Conservation (phyloP, 441 rosid species). For the Gossypium trilobum region DNA sequence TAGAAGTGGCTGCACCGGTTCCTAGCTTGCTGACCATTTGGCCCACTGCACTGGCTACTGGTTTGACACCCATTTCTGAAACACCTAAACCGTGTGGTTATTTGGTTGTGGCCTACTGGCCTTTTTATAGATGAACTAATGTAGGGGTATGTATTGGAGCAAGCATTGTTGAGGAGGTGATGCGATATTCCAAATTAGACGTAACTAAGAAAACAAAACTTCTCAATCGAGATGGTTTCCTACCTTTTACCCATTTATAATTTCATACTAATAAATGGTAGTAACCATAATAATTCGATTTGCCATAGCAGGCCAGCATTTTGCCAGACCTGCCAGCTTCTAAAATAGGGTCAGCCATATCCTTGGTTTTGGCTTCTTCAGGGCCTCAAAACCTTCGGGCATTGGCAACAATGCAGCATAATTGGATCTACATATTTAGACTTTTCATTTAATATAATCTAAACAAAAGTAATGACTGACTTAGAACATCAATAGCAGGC, state of each 20-base stretch:
- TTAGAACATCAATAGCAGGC: constrained; percentile 5
- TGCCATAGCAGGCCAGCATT: background rate
- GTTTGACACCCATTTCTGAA: background rate
- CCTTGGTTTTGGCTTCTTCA: constrained; percentile 3
- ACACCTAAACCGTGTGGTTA: background rate
- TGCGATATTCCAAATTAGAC: background rate
- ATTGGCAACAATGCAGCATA: background rate
- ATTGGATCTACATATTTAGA: background rate
- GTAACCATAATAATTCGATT: background rate
- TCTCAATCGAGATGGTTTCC: background rate
- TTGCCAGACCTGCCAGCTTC: background rate
- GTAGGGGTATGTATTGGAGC: background rate
- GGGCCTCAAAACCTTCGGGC: background rate
- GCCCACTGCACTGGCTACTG: background rate
- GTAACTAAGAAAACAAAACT: constrained; percentile 7
- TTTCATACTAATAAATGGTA: background rate
- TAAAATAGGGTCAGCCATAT: background rate
- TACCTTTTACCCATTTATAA: background rate
- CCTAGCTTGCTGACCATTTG: background rate
- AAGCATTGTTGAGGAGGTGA: background rate
- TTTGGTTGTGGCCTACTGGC: background rate
- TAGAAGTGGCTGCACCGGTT: constrained; percentile 26
- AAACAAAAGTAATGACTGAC: background rate
- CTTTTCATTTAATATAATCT: background rate
- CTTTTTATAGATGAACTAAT: constrained; percentile 1